Conservation (phyloP, 768 basidiomycete genomes). For the Trametes cinnabarina region DNA sequence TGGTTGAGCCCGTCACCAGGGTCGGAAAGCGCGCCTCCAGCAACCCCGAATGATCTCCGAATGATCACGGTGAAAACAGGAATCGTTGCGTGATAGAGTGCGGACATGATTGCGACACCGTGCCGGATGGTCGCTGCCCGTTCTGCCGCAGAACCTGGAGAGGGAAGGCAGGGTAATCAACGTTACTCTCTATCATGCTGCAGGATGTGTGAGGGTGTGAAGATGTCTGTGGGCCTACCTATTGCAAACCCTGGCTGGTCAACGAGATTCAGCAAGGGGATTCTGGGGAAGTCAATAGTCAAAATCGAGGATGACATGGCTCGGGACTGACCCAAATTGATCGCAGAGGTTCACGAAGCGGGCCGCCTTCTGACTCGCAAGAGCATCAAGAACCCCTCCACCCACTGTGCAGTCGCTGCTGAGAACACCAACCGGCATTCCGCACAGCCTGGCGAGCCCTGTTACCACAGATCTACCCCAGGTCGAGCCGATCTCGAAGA, state of each 20-base stretch:
- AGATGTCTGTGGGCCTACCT: background rate
- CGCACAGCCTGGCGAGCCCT: conserved; percentile 10
- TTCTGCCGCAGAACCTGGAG: conserved; percentile 16
- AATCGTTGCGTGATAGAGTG: conserved; percentile 12
- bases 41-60: conserved; percentile 17
- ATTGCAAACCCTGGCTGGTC: conserved; percentile 21
- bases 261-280: conserved; percentile 18
- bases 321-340: conserved; percentile 12
- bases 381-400: conserved; percentile 16
- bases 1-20: conserved; percentile 15
- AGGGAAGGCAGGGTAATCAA: background rate
- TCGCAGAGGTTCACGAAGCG: conserved; percentile 21
- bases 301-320: too few species aligned
- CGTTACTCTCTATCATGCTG: too few species aligned
- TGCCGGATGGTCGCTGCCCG: conserved; percentile 16
- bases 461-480: conserved; percentile 17
- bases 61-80: conserved; percentile 18
- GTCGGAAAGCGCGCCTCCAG: conserved; percentile 16
- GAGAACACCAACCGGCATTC: conserved; percentile 12
- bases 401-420: conserved; percentile 17
- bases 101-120: conserved; percentile 15
- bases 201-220: too few species aligned
- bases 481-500: conserved; percentile 20
- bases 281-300: too few species aligned
- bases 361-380: conserved; percentile 18